These are phyloP conservation scores for Sporothrix sp. DNA, from an alignment of 2,329 filamentous ascomycete genomes.

Conservation along the genomic window DNA sequence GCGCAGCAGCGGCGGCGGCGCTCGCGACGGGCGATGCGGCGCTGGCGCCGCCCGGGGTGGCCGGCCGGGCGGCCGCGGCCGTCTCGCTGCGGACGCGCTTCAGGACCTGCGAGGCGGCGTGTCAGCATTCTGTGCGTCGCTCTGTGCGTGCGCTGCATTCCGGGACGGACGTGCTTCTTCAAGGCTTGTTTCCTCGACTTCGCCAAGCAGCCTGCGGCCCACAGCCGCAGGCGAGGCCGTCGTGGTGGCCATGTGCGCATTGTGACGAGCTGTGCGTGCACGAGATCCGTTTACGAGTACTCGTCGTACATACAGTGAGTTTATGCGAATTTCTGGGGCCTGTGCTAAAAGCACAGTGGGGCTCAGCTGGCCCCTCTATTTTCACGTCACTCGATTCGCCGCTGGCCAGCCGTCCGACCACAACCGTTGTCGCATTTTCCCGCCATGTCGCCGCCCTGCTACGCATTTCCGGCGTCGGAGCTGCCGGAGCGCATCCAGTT, in stretches of 20 bases:
- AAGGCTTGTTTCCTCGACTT: slow-evolving; percentile 47
- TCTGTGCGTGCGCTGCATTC: too few relatives aligned
- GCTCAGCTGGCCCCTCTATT: not conserved
- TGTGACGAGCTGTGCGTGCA: too few relatives aligned
- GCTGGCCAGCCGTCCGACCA: not conserved
- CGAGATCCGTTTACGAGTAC: too few relatives aligned
- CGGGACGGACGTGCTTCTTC: slow-evolving; percentile 53
- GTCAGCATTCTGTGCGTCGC: slow-evolving; percentile 4
- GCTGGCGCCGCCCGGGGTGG: not conserved
- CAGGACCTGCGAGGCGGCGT: slow-evolving; percentile 3
- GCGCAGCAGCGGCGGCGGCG: slow-evolving; percentile 4
- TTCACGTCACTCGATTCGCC: not conserved
- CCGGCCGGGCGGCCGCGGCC: not conserved
- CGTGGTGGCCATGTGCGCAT: slow-evolving; percentile 3
- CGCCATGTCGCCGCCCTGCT: slow-evolving; percentile 50
- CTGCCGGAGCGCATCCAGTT: slow-evolving; percentile 41
- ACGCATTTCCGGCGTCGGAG: slow-evolving; percentile 42
- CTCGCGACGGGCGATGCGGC: not conserved
- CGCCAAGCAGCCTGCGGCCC: slow-evolving; percentile 41
- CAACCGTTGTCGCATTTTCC: too few relatives aligned
- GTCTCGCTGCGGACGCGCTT: slow-evolving; percentile 6
- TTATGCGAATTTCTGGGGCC: too few relatives aligned
- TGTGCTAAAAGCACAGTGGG: too few relatives aligned
- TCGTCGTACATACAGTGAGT: too few relatives aligned
- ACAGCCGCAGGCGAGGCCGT: slow-evolving; percentile 27